phyloP scores from a whole-genome alignment of 2,329 filamentous ascomycete species.

The Fusarium irregulare region DNA sequence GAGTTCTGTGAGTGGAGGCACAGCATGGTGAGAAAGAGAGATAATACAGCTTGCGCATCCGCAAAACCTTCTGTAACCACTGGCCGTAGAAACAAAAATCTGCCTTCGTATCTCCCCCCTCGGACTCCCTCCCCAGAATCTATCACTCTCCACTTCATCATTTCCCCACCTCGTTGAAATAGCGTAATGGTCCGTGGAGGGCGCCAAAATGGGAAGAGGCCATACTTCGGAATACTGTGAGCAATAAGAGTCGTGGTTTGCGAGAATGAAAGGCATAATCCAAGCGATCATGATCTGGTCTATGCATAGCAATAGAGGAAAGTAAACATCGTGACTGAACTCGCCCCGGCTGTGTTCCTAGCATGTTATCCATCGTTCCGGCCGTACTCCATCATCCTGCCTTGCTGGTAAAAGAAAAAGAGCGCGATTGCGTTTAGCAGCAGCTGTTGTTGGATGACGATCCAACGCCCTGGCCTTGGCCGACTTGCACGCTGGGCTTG shows the following conservation, averaged over 20 bases:
- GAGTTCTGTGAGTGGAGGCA: conserved; percentile 7
- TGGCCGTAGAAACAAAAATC: conserved; percentile 27
- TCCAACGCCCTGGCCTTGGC: conserved; percentile 93
- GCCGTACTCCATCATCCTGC: conserved; percentile 46
- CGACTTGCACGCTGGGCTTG: conserved; percentile 97
- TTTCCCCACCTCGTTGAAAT: conserved; percentile 13
- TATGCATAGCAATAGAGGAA: conserved; percentile 51
- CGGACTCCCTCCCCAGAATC: conserved; percentile 28
- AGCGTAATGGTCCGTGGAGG: conserved; percentile 17
- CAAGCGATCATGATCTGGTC: conserved; percentile 52
- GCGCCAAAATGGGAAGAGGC: conserved; percentile 22
- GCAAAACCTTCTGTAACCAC: conserved; percentile 30
- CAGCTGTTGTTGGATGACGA: conserved; percentile 86
- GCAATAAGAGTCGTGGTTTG: conserved; percentile 25
- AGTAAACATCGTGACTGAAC: conserved; percentile 47
- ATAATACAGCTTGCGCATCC: conserved; percentile 41
- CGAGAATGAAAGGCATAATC: conserved; percentile 46
- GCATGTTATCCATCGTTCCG: conserved; percentile 41
- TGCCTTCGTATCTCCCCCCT: conserved; percentile 29
- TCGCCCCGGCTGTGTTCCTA: conserved; percentile 49
- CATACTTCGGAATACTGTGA: conserved; percentile 38
- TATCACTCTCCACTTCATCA: conserved; percentile 9
- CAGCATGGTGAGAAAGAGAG: conserved; percentile 20
- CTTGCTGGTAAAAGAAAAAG: conserved; percentile 40
- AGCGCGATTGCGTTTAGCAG: conserved; percentile 72